Conservation (phyloP, 2,329 filamentous ascomycete species). For the Colletotrichum agaves region DNA sequence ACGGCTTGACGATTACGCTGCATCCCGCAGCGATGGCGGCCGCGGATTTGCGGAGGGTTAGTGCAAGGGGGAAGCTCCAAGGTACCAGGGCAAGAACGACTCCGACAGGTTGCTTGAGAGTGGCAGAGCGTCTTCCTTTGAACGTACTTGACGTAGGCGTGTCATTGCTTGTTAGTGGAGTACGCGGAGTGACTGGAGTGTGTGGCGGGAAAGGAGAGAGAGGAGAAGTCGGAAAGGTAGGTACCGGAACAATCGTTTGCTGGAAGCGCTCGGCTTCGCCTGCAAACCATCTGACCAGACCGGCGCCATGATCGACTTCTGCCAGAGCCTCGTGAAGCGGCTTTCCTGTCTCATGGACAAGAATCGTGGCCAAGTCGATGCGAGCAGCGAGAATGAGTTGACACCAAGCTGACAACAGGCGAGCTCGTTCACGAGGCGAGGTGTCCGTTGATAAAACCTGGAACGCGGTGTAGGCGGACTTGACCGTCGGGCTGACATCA, state of each 20-base stretch:
- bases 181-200: neutral
- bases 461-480: conserved; percentile 50
- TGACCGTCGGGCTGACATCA: conserved; percentile 52
- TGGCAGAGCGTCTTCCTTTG: neutral
- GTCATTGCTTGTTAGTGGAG: neutral
- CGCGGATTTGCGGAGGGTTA: conserved; percentile 58
- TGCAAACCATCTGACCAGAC: conserved; percentile 68
- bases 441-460: conserved; percentile 50
- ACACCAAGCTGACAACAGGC: conserved; percentile 51
- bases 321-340: conserved; percentile 63
- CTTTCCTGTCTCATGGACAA: conserved; percentile 66
- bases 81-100: conserved; percentile 49
- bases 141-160: conserved; percentile 1
- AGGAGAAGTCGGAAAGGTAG: neutral
- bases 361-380: conserved; percentile 52
- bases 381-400: conserved; percentile 47
- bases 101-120: conserved; percentile 47
- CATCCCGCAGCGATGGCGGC: conserved; percentile 77
- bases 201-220: neutral
- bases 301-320: conserved; percentile 65
- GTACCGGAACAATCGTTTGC: conserved; percentile 51
- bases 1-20: conserved; percentile 67
- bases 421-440: conserved; percentile 49
- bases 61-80: conserved; percentile 70
- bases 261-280: conserved; percentile 60